A percentile compares a stretch with the other conserved stretches of the same genome.
Conservation (phyloP, 2,329 filamentous ascomycete genomes). For the Fusarium armeniacum region DNA sequence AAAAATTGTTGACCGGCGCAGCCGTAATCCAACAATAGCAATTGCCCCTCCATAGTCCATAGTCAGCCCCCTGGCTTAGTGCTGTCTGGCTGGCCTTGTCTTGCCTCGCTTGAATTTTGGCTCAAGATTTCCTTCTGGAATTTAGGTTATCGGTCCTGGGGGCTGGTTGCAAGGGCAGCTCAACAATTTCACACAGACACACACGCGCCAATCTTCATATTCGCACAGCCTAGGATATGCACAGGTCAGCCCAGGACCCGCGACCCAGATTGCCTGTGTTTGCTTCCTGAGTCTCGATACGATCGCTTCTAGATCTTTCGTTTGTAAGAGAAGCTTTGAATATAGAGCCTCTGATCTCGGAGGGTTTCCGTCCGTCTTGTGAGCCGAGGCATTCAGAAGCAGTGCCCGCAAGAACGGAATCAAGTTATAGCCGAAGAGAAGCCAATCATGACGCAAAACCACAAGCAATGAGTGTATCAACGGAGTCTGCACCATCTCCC, state of each 20-base stretch:
- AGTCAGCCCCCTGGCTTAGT: constrained; percentile 5
- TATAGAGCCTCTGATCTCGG: constrained; percentile 27
- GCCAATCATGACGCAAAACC: constrained; percentile 21
- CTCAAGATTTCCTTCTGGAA: constrained; percentile 27
- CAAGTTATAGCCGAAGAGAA: constrained; percentile 18
- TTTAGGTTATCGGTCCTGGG: constrained; percentile 9
- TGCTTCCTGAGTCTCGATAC: constrained; percentile 17
- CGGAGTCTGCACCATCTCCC: constrained; percentile 38
- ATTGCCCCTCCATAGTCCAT: constrained; percentile 4
- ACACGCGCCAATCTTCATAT: constrained; percentile 27
- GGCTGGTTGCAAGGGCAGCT: constrained; percentile 24
- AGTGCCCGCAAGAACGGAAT: constrained; percentile 31
- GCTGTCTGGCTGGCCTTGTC: constrained; percentile 3
- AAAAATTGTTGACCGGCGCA: constrained; percentile 28
- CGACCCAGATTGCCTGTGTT: constrained; percentile 13
- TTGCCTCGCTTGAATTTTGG: constrained; percentile 17
- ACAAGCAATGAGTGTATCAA: constrained; percentile 8
- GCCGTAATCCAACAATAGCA: constrained; percentile 45
- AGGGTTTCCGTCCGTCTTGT: constrained; percentile 27
- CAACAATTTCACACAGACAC: constrained; percentile 35
- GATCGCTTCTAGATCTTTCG: constrained; percentile 29
- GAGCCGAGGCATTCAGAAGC: constrained; percentile 42
- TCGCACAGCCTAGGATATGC: constrained; percentile 30
- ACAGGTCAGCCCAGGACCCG: constrained; percentile 25
- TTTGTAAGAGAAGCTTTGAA: constrained; percentile 11